Percentiles rank a stretch among this genome's conserved stretches.
Conservation (phyloP, 371 early-diverging fungal species). For the Mortierella sp. region DNA sequence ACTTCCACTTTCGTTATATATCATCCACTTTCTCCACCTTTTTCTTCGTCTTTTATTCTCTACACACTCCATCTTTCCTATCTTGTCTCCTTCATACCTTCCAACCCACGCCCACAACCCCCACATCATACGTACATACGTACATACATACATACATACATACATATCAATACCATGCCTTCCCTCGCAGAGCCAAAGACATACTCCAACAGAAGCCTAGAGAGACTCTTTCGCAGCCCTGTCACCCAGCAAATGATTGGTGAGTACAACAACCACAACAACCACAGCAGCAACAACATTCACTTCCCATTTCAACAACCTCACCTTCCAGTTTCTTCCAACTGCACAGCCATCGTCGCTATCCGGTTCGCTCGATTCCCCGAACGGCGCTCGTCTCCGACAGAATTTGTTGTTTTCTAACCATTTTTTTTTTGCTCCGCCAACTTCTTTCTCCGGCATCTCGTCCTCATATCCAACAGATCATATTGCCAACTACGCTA, state of each 20-base stretch:
- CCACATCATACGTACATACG: not conserved
- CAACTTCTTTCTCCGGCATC: not conserved
- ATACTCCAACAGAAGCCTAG: slow-evolving; percentile 50
- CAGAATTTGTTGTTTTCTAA: not conserved
- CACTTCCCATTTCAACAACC: not conserved
- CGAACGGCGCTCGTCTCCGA: not conserved
- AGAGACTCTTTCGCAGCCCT: slow-evolving; percentile 54
- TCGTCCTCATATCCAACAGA: slow-evolving; percentile 21
- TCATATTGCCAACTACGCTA: slow-evolving; percentile 63
- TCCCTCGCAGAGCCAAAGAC: slow-evolving; percentile 55
- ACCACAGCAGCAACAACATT: not conserved
- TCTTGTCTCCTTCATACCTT: not conserved
- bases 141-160: not conserved
- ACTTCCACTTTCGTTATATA: not conserved
- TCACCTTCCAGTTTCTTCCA: not conserved
- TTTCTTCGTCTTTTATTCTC: not conserved
- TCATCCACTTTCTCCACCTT: not conserved
- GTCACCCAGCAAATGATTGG: slow-evolving; percentile 59
- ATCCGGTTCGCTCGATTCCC: not conserved
- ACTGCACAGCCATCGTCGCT: not conserved
- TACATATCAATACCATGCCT: slow-evolving; percentile 34
- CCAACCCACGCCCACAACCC: slow-evolving; percentile 1
- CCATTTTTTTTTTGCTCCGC: not conserved
- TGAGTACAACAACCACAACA: slow-evolving; percentile 21
- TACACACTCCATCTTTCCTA: not conserved